Percentiles rank a stretch among this genome's conserved stretches.
Conservation (phyloP, 345 rosid genomes). For the Camelina neglecta region DNA sequence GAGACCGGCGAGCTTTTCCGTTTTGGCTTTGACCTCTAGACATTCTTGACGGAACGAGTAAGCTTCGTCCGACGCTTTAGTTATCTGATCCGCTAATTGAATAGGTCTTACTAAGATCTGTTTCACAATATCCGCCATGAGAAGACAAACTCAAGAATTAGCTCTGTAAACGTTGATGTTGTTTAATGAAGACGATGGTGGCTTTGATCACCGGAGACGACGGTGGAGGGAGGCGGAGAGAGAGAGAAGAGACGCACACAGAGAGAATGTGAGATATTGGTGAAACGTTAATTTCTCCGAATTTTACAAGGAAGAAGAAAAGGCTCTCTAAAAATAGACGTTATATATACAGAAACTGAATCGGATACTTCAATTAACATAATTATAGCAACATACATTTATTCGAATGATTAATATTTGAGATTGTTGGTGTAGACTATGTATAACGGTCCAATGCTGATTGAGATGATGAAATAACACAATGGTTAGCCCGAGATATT, state of each 20-base stretch:
- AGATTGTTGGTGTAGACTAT: not conserved
- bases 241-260: constrained; percentile 5
- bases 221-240: constrained; percentile 38
- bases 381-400: not conserved
- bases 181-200: constrained; percentile 13
- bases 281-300: constrained; percentile 45
- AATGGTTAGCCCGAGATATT: not conserved
- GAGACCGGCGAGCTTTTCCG: constrained; percentile 70
- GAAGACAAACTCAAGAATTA: too few species aligned
- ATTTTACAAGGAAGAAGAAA: constrained; percentile 35
- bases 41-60: constrained; percentile 82
- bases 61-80: constrained; percentile 65
- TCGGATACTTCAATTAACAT: constrained; percentile 5
- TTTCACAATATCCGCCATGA: constrained; percentile 76
- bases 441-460: constrained; percentile 11
- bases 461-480: too few species aligned
- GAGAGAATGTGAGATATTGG: constrained; percentile 32
- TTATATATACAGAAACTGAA: constrained; percentile 17
- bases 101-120: constrained; percentile 72
- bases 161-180: not conserved
- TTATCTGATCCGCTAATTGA: constrained; percentile 74
- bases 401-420: not conserved
- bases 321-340: constrained; percentile 25
- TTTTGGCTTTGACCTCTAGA: constrained; percentile 65
- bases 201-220: constrained; percentile 47